A percentile compares a stretch with the other conserved stretches of the same genome.
Evolutionary conservation across 2,329 filamentous ascomycete genomes (phyloP).

Genomic region (Pseudogymnoascus sp.): DNA sequence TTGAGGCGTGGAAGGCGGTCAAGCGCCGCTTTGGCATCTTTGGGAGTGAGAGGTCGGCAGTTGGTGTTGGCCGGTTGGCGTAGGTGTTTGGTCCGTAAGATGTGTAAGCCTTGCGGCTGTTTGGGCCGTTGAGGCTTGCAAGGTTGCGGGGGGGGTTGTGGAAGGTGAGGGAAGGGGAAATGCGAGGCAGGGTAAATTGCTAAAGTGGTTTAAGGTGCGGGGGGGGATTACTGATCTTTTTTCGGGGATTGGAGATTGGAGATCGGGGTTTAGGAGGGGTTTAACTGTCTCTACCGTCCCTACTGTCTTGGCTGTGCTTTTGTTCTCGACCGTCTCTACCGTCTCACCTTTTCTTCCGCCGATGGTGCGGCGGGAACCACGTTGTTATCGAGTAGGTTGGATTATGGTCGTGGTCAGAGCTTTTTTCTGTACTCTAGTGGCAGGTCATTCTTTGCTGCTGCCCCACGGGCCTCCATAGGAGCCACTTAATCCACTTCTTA

Average conservation of each 20-base stretch:
- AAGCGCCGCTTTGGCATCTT: slow-evolving; percentile 41
- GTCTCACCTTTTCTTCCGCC: neutral
- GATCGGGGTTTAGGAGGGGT: neutral
- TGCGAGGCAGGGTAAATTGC: neutral
- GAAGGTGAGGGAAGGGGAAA: neutral
- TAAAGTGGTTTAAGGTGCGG: neutral
- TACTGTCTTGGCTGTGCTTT: neutral
- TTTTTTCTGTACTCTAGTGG: neutral
- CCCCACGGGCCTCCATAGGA: neutral
- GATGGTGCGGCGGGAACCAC: neutral
- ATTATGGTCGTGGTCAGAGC: neutral
- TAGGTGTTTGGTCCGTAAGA: neutral
- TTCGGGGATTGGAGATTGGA: slow-evolving; percentile 1
- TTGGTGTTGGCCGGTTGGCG: neutral
- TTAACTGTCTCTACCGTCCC: neutral
- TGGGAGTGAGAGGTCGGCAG: neutral
- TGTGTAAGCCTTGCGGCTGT: neutral
- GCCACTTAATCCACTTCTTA: neutral
- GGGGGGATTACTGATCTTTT: neutral
- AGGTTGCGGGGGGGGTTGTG: neutral
- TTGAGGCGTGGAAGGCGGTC: slow-evolving; percentile 63
- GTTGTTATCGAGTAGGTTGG: neutral
- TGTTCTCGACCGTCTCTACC: neutral
- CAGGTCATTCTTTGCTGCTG: neutral
- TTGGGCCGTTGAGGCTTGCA: neutral